Conservation (phyloP, 805 yeast species). For the Sugiyamaella boreocaroliniensis region DNA sequence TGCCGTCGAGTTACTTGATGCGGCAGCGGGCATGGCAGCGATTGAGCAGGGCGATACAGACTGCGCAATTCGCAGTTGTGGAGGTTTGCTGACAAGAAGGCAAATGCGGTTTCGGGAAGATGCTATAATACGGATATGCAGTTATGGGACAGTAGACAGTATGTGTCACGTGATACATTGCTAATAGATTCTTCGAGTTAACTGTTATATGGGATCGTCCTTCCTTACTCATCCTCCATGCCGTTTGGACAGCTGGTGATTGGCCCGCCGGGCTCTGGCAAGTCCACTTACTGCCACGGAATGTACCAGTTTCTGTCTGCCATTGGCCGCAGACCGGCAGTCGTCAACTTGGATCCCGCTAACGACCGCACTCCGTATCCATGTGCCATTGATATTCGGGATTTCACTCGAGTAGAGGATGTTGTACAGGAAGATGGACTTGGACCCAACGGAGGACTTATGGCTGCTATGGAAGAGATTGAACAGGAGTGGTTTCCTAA, state of each 20-base stretch:
- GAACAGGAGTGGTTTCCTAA: slow-evolving; percentile 49
- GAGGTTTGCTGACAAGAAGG: too few relatives aligned
- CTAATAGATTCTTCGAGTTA: background rate
- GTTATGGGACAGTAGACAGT: too few relatives aligned
- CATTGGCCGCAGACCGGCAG: slow-evolving; percentile 81
- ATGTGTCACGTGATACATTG: background rate
- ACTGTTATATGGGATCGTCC: too few relatives aligned
- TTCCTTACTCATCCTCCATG: slow-evolving; percentile 9
- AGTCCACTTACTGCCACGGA: slow-evolving; percentile 91
- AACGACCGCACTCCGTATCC: slow-evolving; percentile 67
- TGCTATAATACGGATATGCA: too few relatives aligned
- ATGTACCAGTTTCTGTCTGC: slow-evolving; percentile 87
- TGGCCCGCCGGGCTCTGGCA: slow-evolving; percentile 98
- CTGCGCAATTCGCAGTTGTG: background rate
- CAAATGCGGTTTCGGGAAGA: too few relatives aligned
- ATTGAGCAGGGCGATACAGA: background rate
- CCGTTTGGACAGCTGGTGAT: slow-evolving; percentile 79
- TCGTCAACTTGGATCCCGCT: slow-evolving; percentile 89
- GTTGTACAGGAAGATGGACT: slow-evolving; percentile 63
- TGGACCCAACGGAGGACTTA: slow-evolving; percentile 89
- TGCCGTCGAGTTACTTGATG: background rate
- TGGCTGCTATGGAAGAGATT: slow-evolving; percentile 71
- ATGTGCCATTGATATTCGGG: slow-evolving; percentile 71
- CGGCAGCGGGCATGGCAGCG: background rate
- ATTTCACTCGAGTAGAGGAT: slow-evolving; percentile 67